Base-by-base conservation (phyloP, 768 basidiomycete genomes). In the Tubosaeta brunneosetosa region DNA sequence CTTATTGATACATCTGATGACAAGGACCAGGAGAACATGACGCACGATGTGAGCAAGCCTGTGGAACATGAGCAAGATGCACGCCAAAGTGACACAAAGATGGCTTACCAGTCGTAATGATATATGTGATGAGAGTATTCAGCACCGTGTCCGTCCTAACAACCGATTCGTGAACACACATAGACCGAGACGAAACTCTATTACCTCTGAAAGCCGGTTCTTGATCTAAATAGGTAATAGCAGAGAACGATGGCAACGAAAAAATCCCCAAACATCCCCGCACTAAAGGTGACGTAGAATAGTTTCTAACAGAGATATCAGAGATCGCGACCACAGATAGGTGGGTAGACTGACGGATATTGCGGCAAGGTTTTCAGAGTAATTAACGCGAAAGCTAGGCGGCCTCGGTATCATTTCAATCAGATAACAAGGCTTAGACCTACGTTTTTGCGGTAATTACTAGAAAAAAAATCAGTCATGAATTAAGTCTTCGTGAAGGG, bases 371-470 rank as follows among this genome's bases (percentile, higher is more conserved):
- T 75, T 69, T 16, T 59, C 42, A 49, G 66, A 77, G 9, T 69
- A 67, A 3, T 56, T 36, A 11, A 78, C 55, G 6, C 57, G 32
- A 57, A 79, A 78, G 7, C 79, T 80, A 51, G 27, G 17, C 26
- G 16, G 25, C 25, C 12, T 40, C 36, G 49, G 44, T 8, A 45
- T 54, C 2, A 31, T 34, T 34, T 4, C 16, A 40, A 41, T 29
- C 26, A 5, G n/a, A 31, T 22, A 41, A 25, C 16, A 36, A 17
- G 13, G 22, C 36, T 41, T 17, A 25, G 31, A 52, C 77, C 50
- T 55, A 82, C 79, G 74, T 75, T 71, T 78, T 79, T 29, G 65
- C 67, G 1, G 80, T 75, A 52, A 82, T 78, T 36, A 70, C 82
- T 83, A n/a, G 47, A 12, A 33, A 52, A 12, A 1, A 13, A 6